Evolutionary conservation across 208 protist genomes (phyloP).

Genomic region (Acanthamoeba comandoni): DNA sequence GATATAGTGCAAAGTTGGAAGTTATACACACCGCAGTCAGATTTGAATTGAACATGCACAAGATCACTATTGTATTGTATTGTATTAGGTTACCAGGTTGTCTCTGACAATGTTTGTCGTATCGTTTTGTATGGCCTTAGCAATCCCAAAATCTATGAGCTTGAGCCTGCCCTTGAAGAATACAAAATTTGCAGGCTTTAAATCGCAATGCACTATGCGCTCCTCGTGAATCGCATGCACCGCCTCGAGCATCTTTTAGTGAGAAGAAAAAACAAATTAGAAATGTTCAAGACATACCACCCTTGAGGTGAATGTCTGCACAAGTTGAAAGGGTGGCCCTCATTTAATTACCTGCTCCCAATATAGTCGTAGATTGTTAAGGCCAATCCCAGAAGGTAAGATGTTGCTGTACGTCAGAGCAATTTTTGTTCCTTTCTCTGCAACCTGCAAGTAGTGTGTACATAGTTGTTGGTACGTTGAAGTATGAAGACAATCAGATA

Average conservation of each 20-base stretch:
- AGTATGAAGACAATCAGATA: not conserved
- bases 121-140: conserved; percentile 87
- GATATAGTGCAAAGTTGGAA: too few species aligned
- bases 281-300: not conserved
- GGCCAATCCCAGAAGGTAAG: conserved; percentile 58
- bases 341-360: conserved; percentile 87
- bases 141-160: conserved; percentile 94
- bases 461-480: not conserved
- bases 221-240: conserved; percentile 89
- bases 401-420: conserved; percentile 15
- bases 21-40: too few species aligned
- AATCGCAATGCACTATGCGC: conserved; percentile 90
- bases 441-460: not conserved
- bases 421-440: not conserved
- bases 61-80: not conserved
- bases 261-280: not conserved
- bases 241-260: conserved; percentile 87
- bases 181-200: conserved; percentile 93
- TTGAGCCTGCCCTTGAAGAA: conserved; percentile 89
- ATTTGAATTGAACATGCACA: not conserved
- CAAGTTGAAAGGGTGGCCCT: not conserved
- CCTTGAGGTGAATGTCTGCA: too few species aligned
- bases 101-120: conserved; percentile 89
- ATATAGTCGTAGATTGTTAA: conserved; percentile 88
- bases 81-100: conserved; percentile 18